Conservation (phyloP, 139 green algal species). For the Mesotaenium endlicherianum region DNA sequence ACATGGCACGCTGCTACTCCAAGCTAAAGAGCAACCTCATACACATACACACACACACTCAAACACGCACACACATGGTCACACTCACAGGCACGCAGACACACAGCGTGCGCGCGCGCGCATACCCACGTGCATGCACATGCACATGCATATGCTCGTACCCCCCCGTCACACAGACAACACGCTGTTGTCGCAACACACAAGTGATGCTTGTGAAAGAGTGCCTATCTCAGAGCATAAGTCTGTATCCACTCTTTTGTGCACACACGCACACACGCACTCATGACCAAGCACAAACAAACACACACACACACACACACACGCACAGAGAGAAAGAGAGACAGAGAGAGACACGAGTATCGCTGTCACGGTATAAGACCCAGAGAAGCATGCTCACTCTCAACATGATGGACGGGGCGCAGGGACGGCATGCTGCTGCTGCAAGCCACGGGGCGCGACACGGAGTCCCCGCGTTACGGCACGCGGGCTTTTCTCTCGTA, state of each 20-base stretch:
- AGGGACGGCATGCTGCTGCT: slow-evolving; percentile 22
- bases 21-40: background rate
- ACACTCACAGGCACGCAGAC: background rate
- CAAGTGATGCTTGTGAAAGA: too few relatives aligned
- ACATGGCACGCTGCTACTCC: background rate
- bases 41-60: background rate
- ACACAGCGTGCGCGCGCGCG: too few relatives aligned
- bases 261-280: background rate
- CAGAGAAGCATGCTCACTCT: background rate
- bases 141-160: too few relatives aligned
- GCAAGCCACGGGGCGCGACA: slow-evolving; percentile 12
- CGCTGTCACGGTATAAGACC: too few relatives aligned
- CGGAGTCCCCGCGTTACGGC: background rate
- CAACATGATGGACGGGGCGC: background rate
- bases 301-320: too few relatives aligned
- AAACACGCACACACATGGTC: background rate
- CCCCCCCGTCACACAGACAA: too few relatives aligned
- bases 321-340: too few relatives aligned
- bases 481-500: slow-evolving; percentile 17
- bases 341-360: background rate
- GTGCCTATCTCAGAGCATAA: too few relatives aligned
- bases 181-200: too few relatives aligned
- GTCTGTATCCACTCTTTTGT: too few relatives aligned
- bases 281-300: background rate
- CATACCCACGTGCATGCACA: too few relatives aligned